phyloP scores from a whole-genome alignment of 345 rosid genomes.

The Draba incana region DNA sequence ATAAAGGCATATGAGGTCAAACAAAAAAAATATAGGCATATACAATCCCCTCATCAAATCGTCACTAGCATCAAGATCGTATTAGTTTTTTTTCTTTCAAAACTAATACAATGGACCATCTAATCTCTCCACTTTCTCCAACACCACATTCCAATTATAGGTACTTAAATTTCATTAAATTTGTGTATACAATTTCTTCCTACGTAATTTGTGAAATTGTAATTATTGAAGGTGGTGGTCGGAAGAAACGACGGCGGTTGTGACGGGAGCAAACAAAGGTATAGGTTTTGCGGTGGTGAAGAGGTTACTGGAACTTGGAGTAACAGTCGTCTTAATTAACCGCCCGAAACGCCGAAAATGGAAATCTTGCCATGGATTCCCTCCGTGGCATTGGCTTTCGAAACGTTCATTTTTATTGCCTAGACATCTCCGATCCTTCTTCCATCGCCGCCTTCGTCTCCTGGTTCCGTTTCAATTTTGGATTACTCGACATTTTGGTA shows the following conservation, averaged over 20 bases:
- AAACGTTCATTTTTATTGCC: slow-evolving; percentile 49
- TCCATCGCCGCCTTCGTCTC: slow-evolving; percentile 66
- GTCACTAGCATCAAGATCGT: slow-evolving; percentile 16
- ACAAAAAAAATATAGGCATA: slow-evolving; percentile 1
- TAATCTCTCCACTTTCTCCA: slow-evolving; percentile 13
- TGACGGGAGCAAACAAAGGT: slow-evolving; percentile 90
- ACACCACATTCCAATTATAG: slow-evolving; percentile 20
- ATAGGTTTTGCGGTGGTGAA: slow-evolving; percentile 80
- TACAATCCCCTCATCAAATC: slow-evolving; percentile 19
- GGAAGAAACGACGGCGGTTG: slow-evolving; percentile 64
- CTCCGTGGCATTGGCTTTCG: slow-evolving; percentile 48
- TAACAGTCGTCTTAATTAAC: slow-evolving; percentile 75
- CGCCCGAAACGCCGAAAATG: slow-evolving; percentile 67
- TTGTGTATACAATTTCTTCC: not conserved
- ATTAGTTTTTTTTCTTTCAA: not conserved
- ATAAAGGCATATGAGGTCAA: not conserved
- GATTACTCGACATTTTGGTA: slow-evolving; percentile 51
- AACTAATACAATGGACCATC: slow-evolving; percentile 30
- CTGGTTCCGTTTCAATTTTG: slow-evolving; percentile 49
- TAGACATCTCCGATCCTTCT: slow-evolving; percentile 64
- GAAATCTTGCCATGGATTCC: slow-evolving; percentile 53
- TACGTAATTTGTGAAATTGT: not conserved
- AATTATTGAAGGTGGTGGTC: slow-evolving; percentile 70
- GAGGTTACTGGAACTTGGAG: slow-evolving; percentile 59
- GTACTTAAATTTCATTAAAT: slow-evolving; percentile 8